Base-by-base conservation (phyloP, 495 filamentous ascomycete species). In the Saxophila tyrrhenica region DNA sequence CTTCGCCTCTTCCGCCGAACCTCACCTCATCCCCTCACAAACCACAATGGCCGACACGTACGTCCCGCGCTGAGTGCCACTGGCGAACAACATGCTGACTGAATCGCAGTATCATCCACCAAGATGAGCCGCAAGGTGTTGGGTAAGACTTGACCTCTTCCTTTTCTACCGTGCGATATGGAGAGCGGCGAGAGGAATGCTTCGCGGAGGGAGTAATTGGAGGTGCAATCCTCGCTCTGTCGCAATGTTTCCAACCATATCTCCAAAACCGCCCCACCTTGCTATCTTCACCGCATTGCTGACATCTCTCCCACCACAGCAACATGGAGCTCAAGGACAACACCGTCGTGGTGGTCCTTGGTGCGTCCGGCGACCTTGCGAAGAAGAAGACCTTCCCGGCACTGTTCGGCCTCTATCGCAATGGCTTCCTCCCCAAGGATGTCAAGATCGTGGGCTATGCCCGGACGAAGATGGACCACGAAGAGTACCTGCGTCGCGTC, bases 371-470 rank as follows among this genome's bases (percentile, higher is more conserved):
- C 52, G 92, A 99, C 77, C 77, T 99, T 43, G 92, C 94, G 25
- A 97, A 97, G 78, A 98, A 98, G 83, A 98, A 98, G 80, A 98
- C 92, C 19, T 99, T 90, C 74, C 92, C 92, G n/a, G 94, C 94
- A 43, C 81, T 99, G 38, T 97, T 97, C 69, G 94, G 94, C 59
- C 83, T 99, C 59, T 91, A 89, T 73, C 87, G 92, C 64, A 97
- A 98, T 75, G 88, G 94, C 69, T 98, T 97, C 77, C 85, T 97
- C 19, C 92, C 92, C 58, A 95, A 94, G 44, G 88, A 92, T 69
- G 90, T 95, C 72, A 86, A 83, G 68, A 95, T 99, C 67, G 81
- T 99, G 64, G 94, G 94, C 75, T 99, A 99, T 86, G 94, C 94
- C 58, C 83, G 94, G 66, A 99, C 94, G 60, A 95, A 94, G 75